Conservation (phyloP, 495 filamentous ascomycete species). For the Clavariopsis aquatica region DNA sequence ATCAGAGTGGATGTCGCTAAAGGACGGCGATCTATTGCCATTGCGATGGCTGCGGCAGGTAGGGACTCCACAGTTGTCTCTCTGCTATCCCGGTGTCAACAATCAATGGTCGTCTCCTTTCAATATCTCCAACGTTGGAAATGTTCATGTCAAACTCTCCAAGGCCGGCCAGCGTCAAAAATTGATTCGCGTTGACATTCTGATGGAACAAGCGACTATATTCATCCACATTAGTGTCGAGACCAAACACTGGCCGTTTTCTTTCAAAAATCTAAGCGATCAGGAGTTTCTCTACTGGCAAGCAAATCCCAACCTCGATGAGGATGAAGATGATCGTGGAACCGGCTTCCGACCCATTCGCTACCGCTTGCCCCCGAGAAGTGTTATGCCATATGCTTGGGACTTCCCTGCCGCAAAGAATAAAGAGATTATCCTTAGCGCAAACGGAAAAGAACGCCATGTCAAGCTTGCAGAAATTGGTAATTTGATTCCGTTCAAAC, state of each 20-base stretch:
- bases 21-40: constrained; percentile 73
- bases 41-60: constrained; percentile 81
- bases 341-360: constrained; percentile 86
- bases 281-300: constrained; percentile 95
- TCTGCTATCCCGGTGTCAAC: constrained; percentile 93
- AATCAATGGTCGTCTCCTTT: constrained; percentile 98
- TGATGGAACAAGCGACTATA: constrained; percentile 88
- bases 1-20: constrained; percentile 73
- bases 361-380: constrained; percentile 90
- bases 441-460: constrained; percentile 78
- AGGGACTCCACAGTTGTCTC: constrained; percentile 79
- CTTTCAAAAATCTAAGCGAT: constrained; percentile 96
- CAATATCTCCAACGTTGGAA: constrained; percentile 92
- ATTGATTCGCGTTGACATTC: constrained; percentile 81
- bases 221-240: constrained; percentile 90
- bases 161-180: constrained; percentile 85
- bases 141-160: constrained; percentile 88
- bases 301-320: constrained; percentile 72
- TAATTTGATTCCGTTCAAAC: constrained; percentile 86
- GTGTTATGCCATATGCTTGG: constrained; percentile 99
- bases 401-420: constrained; percentile 97
- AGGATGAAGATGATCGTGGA: constrained; percentile 75
- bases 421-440: constrained; percentile 82
- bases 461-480: constrained; percentile 96
- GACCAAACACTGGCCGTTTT: constrained; percentile 94